Evolutionary conservation across 768 basidiomycete species (phyloP).

Genomic region (Boletus pseudopeckii): DNA sequence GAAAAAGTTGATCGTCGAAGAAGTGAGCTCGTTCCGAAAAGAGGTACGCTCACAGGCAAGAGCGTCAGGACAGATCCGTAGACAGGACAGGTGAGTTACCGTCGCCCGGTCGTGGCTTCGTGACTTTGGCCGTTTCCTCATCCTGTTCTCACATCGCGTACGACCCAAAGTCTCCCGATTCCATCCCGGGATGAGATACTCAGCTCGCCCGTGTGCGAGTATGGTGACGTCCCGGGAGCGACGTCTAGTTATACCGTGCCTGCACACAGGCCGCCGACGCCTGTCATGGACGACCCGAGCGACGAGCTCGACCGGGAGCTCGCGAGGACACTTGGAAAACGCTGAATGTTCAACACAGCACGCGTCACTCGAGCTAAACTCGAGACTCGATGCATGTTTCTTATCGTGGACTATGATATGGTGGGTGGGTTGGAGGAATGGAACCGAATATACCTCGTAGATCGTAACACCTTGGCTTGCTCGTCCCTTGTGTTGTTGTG

Average conservation of each 20-base stretch:
- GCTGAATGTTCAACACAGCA: constrained; percentile 12
- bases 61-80: constrained; percentile 65
- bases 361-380: background rate
- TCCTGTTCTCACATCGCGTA: background rate
- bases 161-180: constrained; percentile 59
- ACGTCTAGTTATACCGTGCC: constrained; percentile 65
- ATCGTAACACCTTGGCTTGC: background rate
- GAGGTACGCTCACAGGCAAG: constrained; percentile 85
- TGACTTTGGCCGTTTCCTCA: background rate
- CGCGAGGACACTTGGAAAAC: constrained; percentile 57
- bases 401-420: background rate
- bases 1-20: constrained; percentile 92
- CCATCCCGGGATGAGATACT: constrained; percentile 80
- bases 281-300: constrained; percentile 81
- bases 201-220: constrained; percentile 68
- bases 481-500: background rate
- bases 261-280: constrained; percentile 51
- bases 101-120: background rate
- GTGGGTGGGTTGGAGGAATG: background rate
- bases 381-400: background rate
- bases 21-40: constrained; percentile 85
- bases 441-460: background rate
- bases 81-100: constrained; percentile 66
- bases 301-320: constrained; percentile 84
- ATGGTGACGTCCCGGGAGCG: constrained; percentile 54